Percentiles rank a stretch among this genome's conserved stretches.
phyloP scores from a whole-genome alignment of 2,329 filamentous ascomycete genomes.

The Pezicula neosporulosa region DNA sequence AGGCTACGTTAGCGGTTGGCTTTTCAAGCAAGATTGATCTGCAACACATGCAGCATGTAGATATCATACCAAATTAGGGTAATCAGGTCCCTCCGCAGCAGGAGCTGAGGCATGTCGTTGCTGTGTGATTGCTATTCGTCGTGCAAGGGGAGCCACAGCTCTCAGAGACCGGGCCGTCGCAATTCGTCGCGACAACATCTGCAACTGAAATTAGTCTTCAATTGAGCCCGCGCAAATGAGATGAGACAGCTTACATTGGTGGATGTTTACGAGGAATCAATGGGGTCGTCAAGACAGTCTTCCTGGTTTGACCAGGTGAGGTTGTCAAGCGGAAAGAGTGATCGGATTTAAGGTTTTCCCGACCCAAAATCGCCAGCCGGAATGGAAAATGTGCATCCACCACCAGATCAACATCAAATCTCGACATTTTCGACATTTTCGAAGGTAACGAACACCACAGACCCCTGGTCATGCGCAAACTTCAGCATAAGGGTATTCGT shows the following conservation, averaged over 20 bases:
- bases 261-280: neutral
- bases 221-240: neutral
- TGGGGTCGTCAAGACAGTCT: neutral
- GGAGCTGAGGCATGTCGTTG: constrained; percentile 36
- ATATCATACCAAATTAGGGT: constrained; percentile 25
- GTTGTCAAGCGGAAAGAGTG: neutral
- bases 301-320: neutral
- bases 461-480: constrained; percentile 53
- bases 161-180: constrained; percentile 46
- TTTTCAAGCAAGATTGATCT: neutral
- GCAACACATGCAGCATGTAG: neutral
- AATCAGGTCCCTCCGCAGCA: constrained; percentile 16
- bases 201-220: constrained; percentile 1
- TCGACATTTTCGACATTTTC: constrained; percentile 13
- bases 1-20: constrained; percentile 14
- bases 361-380: neutral
- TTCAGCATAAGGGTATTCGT: constrained; percentile 42
- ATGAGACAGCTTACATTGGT: constrained; percentile 6
- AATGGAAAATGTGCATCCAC: constrained; percentile 33
- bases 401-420: constrained; percentile 29
- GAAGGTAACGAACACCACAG: constrained; percentile 34
- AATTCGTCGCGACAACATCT: constrained; percentile 63
- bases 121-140: constrained; percentile 50
- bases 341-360: neutral
- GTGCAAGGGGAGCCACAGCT: constrained; percentile 41